Base-by-base conservation (phyloP, 2,329 filamentous ascomycete genomes). In the Orbilia ellipsospora region DNA sequence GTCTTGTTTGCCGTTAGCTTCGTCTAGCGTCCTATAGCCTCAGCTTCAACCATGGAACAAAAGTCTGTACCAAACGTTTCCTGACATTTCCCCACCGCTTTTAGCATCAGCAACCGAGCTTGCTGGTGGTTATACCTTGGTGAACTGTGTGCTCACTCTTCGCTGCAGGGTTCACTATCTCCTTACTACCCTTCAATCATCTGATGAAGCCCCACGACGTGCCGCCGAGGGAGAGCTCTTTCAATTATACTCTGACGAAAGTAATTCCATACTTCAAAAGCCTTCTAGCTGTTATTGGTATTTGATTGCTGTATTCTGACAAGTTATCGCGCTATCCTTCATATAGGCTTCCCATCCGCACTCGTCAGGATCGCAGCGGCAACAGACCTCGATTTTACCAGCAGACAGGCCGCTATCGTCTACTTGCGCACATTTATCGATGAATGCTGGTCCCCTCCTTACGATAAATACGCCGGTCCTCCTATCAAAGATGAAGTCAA, bases 151-250 rank as follows among this genome's bases (percentile, higher is more conserved):
- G 40, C 61, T 66, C 45, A 69, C 10, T 42, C 45, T 18, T 56
- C 26, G 18, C 8, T 60, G 13, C 40, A 80, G 79, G 86, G 89
- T 99, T 83, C 90, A 95, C 80, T 90, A 90, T 83, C 88, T 98
- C 82, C 90, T 99, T 78, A 89, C 90, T 80, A 92, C 93, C 83
- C 96, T 94, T 59, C 93, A 96, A 84, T 90, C 90, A 78, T 81
- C 91, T 75, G 88, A 90, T 73, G 90, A 94, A 82, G 89, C 85
- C 66, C 90, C 91, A 69, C 90, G 94, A 82, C 93, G 92, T 82
- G 89, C 92, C 82, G 95, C 95, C 79, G 95, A 99, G 84, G 86
- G 90, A 81, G 91, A 93, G 80, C 88, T 97, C 61, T 88, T 89
- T 82, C 88, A 88, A 78, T 88, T 92, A 78, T 90, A 91, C 81